Base-by-base conservation (phyloP, 805 yeast species). In the Kuraishia piskuri region DNA sequence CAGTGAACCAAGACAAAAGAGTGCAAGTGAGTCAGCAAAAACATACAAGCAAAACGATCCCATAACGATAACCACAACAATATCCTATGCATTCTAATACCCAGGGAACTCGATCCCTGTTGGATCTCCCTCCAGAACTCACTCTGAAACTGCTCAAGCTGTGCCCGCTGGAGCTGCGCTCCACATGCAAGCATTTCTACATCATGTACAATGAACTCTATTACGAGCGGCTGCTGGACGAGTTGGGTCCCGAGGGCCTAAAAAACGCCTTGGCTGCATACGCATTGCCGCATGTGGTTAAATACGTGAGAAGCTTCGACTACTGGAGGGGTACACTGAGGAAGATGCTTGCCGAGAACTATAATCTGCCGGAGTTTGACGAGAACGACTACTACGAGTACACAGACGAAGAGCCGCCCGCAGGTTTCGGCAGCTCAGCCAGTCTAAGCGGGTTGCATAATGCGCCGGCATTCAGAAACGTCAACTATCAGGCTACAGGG, bases 151-250 rank as follows among this genome's bases (percentile, higher is more conserved):
- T 68, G n/a, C 60, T 64, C 47, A 53, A 55, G 31, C 54, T 57
- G 21, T 67, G 60, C 23, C 71, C 71, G 1, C 56, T 58, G 49
- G 68, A 68, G 50, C 57, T 70, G 24, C 63, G 59, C 50, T 25
- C 51, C 14, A 66, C 70, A 14, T 68, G 69, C 48, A 59, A 57
- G 48, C 51, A 57, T 20, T 79, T 77, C 59, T 80, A 75, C 58
- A 58, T 70, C 3, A 63, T 82, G 50, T 73, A 80, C 65, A 83
- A 83, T 61, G 77, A 77, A 51, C 57, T 74, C 19, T 78, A 70
- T 59, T 71, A 72, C 58, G 70, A 74, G 25, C 55, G 61, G 9
- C 57, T 78, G 49, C 59, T 57, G 5, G 66, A 66, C 21, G 65
- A 68, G 20, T 60, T 64, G 54, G 70, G 70, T 1, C 53, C 58